Evolutionary conservation across 305 asterid species (phyloP), one percentile per base, ranked within the genome.

Genomic region (Vinca major): DNA sequence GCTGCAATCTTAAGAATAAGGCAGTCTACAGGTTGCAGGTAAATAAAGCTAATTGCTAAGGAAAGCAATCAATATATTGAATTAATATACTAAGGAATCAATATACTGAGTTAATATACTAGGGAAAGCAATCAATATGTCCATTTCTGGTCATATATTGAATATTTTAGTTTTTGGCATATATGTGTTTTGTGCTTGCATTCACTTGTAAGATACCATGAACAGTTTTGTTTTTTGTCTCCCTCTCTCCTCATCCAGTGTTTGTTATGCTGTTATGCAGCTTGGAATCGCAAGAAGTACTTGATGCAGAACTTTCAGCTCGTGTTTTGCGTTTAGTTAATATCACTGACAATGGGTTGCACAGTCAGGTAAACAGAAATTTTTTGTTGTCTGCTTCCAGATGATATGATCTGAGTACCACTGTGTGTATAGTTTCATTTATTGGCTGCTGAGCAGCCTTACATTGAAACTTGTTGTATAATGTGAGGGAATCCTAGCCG

Each of bases 271-370:
- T 37, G 65, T n/a, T 61, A 0, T 75, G 73, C 86, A 94, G 99
- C 77, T 72, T 66, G 63, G 99, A 94, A 82, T 83, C 96, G 43
- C 97, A 89, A 86, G 99, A 94, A 85, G 85, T 89, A 54, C 74
- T 84, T 73, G 99, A 94, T 83, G 99, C 99, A 36, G 99, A 94
- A 76, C 95, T 94, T 75, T 89, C 99, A 65, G 92, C 96, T 72
- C 97, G 96, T 71, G 97, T 91, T 68, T 76, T 94, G 79, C 89
- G 88, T 70, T 76, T 94, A 71, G 96, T 94, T 64, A 89, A 91
- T 81, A 83, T 86, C 79, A 89, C 97, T 61, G 97, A 94, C 81
- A 85, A 83, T 74, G 96, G 97, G 63, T 80, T 83, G 69, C 95
- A 88, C 81, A 83, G 89, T 80, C 95, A 85, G 96, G 99, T 92